A percentile compares a stretch with the other conserved stretches of the same genome.
These are phyloP conservation scores for Solanum lignicaule DNA, from an alignment of 257 asterid species.

Conservation along the genomic window DNA sequence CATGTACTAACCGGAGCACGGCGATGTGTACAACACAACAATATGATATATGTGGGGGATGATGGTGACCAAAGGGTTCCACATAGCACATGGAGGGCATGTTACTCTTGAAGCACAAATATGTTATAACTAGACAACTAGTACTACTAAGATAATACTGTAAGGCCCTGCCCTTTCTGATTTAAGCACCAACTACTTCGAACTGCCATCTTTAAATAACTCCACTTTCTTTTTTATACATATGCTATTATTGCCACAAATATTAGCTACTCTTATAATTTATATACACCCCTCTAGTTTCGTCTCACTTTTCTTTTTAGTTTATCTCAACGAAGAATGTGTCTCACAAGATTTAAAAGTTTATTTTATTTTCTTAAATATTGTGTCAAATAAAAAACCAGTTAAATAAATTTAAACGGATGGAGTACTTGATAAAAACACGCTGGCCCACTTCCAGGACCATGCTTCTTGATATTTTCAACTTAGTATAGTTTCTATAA, in stretches of 20 bases:
- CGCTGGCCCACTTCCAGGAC: neutral
- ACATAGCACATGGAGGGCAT: constrained; percentile 76
- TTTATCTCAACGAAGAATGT: no score
- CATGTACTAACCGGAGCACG: constrained; percentile 8
- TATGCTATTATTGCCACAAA: neutral
- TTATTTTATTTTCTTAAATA: no score
- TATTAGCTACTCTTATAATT: neutral
- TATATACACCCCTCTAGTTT: neutral
- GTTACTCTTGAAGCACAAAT: constrained; percentile 41
- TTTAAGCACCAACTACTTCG: constrained; percentile 28
- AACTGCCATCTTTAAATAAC: constrained; percentile 9
- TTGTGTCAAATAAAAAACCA: no score
- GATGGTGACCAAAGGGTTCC: constrained; percentile 42
- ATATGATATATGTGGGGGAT: neutral
- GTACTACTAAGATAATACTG: neutral
- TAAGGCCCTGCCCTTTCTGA: neutral
- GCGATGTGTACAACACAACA: neutral
- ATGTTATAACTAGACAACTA: neutral
- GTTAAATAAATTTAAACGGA: neutral
- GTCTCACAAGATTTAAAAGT: no score
- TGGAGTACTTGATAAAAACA: neutral
- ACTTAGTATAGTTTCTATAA: neutral
- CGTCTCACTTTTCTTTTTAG: neutral
- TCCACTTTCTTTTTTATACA: neutral
- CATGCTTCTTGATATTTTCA: neutral